phyloP scores from a whole-genome alignment of 2,329 filamentous ascomycete species.

The Alternaria sp. region DNA sequence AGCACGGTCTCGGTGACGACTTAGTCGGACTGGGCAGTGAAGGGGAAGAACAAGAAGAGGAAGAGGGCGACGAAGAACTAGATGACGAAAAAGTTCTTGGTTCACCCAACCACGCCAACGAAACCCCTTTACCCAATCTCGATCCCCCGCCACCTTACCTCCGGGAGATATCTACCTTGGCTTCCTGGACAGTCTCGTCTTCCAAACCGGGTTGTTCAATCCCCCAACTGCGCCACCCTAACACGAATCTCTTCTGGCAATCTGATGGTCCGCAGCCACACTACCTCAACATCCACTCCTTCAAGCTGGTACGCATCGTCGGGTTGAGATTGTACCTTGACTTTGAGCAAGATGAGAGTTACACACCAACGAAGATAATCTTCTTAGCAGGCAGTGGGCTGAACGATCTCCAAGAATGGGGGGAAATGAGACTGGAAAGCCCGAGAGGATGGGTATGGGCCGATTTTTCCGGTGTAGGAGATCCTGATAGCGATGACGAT shows the following conservation, averaged over 20 bases:
- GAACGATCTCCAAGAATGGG: slow-evolving; percentile 90
- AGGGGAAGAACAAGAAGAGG: slow-evolving; percentile 52
- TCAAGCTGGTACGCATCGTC: slow-evolving; percentile 80
- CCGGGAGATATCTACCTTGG: slow-evolving; percentile 85
- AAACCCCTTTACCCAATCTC: slow-evolving; percentile 25
- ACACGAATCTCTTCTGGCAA: slow-evolving; percentile 80
- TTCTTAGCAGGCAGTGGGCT: slow-evolving; percentile 90
- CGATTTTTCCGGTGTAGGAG: slow-evolving; percentile 70
- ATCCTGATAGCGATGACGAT: slow-evolving; percentile 36
- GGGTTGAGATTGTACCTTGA: slow-evolving; percentile 86
- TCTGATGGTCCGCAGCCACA: slow-evolving; percentile 87
- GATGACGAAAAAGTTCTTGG: slow-evolving; percentile 33
- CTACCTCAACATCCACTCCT: slow-evolving; percentile 83
- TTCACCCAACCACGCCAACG: slow-evolving; percentile 27
- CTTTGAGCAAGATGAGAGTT: slow-evolving; percentile 91
- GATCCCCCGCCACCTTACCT: slow-evolving; percentile 59
- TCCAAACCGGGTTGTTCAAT: slow-evolving; percentile 83
- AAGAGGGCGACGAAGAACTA: slow-evolving; percentile 60
- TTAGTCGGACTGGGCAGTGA: slow-evolving; percentile 35
- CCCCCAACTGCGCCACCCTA: slow-evolving; percentile 76
- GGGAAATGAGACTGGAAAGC: slow-evolving; percentile 76
- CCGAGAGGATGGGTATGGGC: slow-evolving; percentile 93
- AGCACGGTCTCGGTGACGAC: slow-evolving; percentile 30
- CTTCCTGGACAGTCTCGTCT: slow-evolving; percentile 82
- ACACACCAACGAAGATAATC: slow-evolving; percentile 91